Evolutionary conservation across 148 eudicot species (phyloP).

Genomic region (Cornus kousa): DNA sequence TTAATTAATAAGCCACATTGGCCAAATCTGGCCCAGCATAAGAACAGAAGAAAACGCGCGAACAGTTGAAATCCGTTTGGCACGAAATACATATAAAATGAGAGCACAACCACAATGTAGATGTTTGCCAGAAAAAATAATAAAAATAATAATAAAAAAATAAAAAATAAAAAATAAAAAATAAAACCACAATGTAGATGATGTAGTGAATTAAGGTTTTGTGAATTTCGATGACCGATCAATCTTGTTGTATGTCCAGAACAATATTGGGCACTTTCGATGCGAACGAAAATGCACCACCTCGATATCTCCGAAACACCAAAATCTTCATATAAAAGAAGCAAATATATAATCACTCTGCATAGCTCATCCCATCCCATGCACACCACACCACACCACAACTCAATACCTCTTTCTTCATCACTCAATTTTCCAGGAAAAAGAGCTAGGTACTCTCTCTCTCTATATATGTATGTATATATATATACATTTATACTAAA

Average conservation of each 20-base stretch:
- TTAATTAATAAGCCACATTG: no score
- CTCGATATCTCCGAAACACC: neutral
- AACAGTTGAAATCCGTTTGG: no score
- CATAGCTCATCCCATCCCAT: neutral
- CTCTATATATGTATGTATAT: neutral
- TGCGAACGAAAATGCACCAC: neutral
- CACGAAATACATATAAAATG: no score
- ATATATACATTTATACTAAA: no score
- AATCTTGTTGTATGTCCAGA: no score
- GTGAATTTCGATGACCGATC: neutral
- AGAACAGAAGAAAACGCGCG: no score
- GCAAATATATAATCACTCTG: neutral
- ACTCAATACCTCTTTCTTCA: neutral
- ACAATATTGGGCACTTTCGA: neutral
- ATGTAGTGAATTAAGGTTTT: neutral
- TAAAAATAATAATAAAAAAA: no score
- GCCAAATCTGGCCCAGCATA: no score
- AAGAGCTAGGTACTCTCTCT: neutral
- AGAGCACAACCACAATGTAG: no score
- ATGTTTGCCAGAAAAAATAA: no score
- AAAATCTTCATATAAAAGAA: neutral
- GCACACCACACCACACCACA: neutral
- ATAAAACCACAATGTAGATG: no score
- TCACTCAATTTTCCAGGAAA: neutral
- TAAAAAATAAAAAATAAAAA: no score